These are phyloP conservation scores for Zygosaccharomyces siamensis DNA, from an alignment of 805 yeast genomes.

Conservation along the genomic window DNA sequence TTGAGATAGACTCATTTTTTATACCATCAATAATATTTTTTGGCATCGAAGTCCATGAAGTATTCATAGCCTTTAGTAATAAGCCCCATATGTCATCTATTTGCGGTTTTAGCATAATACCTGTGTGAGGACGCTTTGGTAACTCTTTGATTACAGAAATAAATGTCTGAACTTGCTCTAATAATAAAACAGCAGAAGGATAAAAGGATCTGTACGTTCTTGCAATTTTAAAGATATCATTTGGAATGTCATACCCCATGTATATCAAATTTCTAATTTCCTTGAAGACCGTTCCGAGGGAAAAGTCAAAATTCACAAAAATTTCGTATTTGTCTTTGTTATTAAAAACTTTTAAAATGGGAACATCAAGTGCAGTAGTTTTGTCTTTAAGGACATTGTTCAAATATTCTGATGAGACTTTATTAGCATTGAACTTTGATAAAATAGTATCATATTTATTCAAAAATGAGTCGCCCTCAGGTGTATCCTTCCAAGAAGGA, in stretches of 20 bases:
- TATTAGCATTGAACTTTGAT: constrained; percentile 43
- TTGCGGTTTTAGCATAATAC: constrained; percentile 39
- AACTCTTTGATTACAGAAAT: constrained; percentile 30
- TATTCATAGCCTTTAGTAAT: constrained; percentile 35
- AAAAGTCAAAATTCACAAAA: constrained; percentile 48
- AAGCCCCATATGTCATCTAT: constrained; percentile 33
- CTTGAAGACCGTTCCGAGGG: constrained; percentile 41
- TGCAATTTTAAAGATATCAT: constrained; percentile 42
- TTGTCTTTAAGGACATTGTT: constrained; percentile 22
- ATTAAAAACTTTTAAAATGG: constrained; percentile 39
- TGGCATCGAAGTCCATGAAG: constrained; percentile 50
- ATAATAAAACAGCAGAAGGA: constrained; percentile 52
- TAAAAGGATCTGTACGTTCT: constrained; percentile 47
- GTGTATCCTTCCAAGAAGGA: constrained; percentile 53
- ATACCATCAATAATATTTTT: background rate
- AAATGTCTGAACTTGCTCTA: constrained; percentile 47
- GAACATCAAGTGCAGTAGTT: constrained; percentile 28
- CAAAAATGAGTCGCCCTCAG: constrained; percentile 63
- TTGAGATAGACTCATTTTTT: background rate
- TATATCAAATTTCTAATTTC: constrained; percentile 50
- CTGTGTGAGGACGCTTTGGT: constrained; percentile 40
- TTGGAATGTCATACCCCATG: constrained; percentile 56
- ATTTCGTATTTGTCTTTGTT: constrained; percentile 32
- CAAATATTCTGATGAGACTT: constrained; percentile 48
- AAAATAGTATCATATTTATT: constrained; percentile 44